Evolutionary conservation across 2,329 filamentous ascomycete species (phyloP), one percentile per base, ranked within the genome.

Genomic region (Eutypella sp.): DNA sequence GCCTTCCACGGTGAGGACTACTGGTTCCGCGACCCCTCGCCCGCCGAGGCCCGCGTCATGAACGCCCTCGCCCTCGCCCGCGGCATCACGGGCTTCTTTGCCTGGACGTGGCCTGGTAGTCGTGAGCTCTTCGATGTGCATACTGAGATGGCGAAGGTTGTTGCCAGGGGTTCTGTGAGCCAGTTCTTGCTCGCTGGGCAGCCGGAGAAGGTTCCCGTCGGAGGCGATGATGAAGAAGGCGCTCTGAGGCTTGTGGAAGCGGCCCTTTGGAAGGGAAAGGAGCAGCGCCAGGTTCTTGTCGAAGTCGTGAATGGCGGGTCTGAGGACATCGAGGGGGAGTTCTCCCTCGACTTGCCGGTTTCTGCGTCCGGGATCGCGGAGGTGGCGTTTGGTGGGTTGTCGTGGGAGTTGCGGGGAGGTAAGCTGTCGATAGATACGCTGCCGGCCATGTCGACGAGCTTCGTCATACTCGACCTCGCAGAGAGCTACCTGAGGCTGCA

Each of bases 1-100:
- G 67, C 65, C 45, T 75, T 76, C 57, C 63, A 69, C 46, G 71
- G 71, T 38, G 68, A 75, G 55, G 65, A 62, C 16, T 75, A 75
- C 57, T 75, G 73, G 72, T 42, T 55, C n/a, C 62, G 72, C 10
- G 67, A 73, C 47, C 73, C 73, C 8, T 71, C 66, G 1, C 49
- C 60, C 3, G 64, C 58, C 10, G 73, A 76, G 59, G 63, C 63
- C 23, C 65, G 67, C 45, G 72, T 61, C 18, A 76, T 75, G 72
- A 67, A 64, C 43, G 55, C 66, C 19, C 57, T 75, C 13, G 69
- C 67, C 0, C 63, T 76, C 36, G 71, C 74, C 51, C 68, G 72
- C 49, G 71, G 68, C n/a, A 69, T 64, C 15, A 67, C 67, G 50
- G 67, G 62, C 4, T 61, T 73, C 19, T 64, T 74, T 3, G 64